Conservation (phyloP, 257 asterid species). For the Mitragyna speciosa region DNA sequence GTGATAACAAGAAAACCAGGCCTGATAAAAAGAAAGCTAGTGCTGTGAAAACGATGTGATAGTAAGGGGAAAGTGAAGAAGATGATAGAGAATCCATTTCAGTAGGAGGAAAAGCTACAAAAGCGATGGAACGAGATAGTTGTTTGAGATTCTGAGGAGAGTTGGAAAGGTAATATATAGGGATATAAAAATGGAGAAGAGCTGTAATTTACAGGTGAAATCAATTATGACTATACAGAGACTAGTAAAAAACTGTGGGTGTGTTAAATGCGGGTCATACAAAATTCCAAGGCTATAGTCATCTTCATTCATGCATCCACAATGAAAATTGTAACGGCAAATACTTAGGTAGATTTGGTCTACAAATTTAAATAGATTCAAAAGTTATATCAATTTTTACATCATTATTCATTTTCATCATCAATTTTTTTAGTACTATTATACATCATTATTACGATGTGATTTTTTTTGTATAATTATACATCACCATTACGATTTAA, state of each 20-base stretch:
- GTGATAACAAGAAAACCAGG: slow-evolving; percentile 45
- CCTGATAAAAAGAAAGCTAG: slow-evolving; percentile 44
- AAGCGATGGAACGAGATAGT: background rate
- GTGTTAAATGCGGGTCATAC: slow-evolving; percentile 19
- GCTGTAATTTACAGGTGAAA: slow-evolving; percentile 34
- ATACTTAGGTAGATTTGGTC: no score
- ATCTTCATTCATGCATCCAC: no score
- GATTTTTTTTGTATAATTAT: no score
- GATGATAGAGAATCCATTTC: slow-evolving; percentile 47
- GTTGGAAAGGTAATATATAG: background rate
- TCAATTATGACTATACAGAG: slow-evolving; percentile 8
- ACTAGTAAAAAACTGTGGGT: slow-evolving; percentile 1
- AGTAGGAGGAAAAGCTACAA: background rate
- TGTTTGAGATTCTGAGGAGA: background rate
- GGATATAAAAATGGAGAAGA: slow-evolving; percentile 13
- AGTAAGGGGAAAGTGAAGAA: slow-evolving; percentile 53
- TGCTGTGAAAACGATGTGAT: slow-evolving; percentile 60
- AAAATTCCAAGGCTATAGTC: background rate
- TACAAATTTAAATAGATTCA: no score
- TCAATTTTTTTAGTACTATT: no score
- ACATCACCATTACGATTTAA: no score
- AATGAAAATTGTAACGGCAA: no score
- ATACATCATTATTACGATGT: no score
- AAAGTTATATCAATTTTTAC: no score
- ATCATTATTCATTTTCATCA: no score